Percentiles rank a stretch among this genome's conserved stretches.
These are phyloP conservation scores for Rhodotorula sp. DNA, from an alignment of 1,284 basidiomycete genomes.

Conservation along the genomic window DNA sequence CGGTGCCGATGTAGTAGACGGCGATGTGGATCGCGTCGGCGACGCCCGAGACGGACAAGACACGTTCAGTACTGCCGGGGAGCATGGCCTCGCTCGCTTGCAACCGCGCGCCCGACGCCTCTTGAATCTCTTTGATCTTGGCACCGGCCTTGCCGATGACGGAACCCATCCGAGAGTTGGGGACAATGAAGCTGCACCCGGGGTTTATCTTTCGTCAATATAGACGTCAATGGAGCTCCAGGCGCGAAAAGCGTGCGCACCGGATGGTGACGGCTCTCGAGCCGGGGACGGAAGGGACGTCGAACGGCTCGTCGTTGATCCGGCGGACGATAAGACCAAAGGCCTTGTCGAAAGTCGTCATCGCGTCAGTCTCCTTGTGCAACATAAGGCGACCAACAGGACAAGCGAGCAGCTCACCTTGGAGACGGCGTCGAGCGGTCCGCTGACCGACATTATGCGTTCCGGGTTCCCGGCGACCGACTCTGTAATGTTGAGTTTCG, in stretches of 20 bases:
- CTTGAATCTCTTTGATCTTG: constrained; percentile 99
- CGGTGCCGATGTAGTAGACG: constrained; percentile 59
- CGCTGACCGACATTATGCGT: constrained; percentile 93
- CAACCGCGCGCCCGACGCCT: constrained; percentile 90
- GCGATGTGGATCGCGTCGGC: constrained; percentile 99
- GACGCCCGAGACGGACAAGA: constrained; percentile 94
- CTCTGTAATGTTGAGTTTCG: constrained; percentile 91
- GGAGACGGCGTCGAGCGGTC: constrained; percentile 95
- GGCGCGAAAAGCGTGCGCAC: constrained; percentile 38
- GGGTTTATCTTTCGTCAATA: too few species aligned
- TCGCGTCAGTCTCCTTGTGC: not conserved
- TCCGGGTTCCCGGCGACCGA: constrained; percentile 97
- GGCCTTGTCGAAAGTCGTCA: constrained; percentile 63
- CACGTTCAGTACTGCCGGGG: constrained; percentile 97
- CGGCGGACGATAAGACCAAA: constrained; percentile 97
- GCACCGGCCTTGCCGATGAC: constrained; percentile 96
- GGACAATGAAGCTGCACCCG: constrained; percentile 75
- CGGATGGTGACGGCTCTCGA: constrained; percentile 98
- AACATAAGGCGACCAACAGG: not conserved
- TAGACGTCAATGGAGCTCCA: too few species aligned
- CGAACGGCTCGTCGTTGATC: constrained; percentile 99
- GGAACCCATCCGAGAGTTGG: constrained; percentile 98
- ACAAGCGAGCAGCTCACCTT: constrained; percentile 63
- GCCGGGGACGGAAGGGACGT: constrained; percentile 93
- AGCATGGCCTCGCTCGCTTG: constrained; percentile 98